Base-by-base conservation (phyloP, 495 filamentous ascomycete species). In the Penicillium bialowiezense region DNA sequence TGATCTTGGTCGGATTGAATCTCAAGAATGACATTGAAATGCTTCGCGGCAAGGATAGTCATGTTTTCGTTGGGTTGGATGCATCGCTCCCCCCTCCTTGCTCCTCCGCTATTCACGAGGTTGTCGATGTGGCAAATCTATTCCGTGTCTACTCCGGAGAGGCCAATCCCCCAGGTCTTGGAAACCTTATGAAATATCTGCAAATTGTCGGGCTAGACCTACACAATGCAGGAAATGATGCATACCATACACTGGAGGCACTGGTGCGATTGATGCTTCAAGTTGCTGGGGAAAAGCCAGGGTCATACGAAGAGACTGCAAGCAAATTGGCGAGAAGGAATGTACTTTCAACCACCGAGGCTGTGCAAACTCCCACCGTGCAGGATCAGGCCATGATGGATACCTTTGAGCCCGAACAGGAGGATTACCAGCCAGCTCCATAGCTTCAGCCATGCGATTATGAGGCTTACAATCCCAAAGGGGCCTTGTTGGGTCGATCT, bases 161-260 rank as follows among this genome's bases (percentile, higher is more conserved):
- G n/a, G n/a, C n/a, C n/a, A n/a, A n/a, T 15, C 41, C 65, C 3
- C 72, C 74, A 17, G 78, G 75, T 2, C 78, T 98, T 13, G 76
- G 63, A 2, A 59, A 26, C 10, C 67, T 95, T n/a, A 76, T 95
- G 23, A 48, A 59, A 37, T 76, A 81, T n/a, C 62, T 95, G 26
- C 82, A 73, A 9, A 76, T 95, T 10, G 57, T 62, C 1, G 78
- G 68, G 5, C 77, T 75, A 69, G 69, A 91, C 54, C 70, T 91
- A 35, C 93, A 98, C 67, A 97, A 97, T 56, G 93, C 87, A 33
- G 84, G 93, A n/a, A 98, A 98, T 61, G 93, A 98, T 60, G 93
- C 93, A 4, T 81, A 80, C 5, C 95, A 88, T 64, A 92, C 92
- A 0, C 59, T 97, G 50, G 81, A 84, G 51, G 86, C 81, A 21